These are phyloP conservation scores for Botrytis pseudocinerea DNA, from an alignment of 2,329 filamentous ascomycete genomes.

Conservation along the genomic window DNA sequence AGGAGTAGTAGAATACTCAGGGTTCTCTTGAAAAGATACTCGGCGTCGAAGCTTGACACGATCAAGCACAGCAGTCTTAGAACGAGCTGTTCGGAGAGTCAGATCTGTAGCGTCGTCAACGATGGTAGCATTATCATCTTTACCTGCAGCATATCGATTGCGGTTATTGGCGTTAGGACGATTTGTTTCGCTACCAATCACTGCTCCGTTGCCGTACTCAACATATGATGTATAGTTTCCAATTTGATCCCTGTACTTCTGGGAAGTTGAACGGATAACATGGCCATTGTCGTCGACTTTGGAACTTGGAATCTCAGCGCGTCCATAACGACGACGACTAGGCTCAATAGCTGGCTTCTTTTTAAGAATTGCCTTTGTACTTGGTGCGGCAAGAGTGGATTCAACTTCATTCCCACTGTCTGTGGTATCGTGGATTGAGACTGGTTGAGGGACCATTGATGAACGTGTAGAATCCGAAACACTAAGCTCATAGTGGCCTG, in stretches of 20 bases:
- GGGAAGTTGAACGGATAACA: neutral
- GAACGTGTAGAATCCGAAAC: neutral
- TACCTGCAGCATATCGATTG: neutral
- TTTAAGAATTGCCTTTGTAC: neutral
- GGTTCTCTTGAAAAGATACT: neutral
- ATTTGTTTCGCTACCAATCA: neutral
- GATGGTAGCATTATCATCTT: neutral
- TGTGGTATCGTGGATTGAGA: constrained; percentile 1
- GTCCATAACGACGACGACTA: neutral
- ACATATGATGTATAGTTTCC: neutral
- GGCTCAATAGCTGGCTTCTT: neutral
- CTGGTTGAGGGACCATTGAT: neutral
- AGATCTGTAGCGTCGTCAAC: constrained; percentile 11
- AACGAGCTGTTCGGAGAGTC: constrained; percentile 11
- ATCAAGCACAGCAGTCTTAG: neutral
- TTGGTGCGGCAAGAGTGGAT: neutral
- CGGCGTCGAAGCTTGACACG: neutral
- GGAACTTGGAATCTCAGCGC: neutral
- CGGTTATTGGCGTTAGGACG: neutral
- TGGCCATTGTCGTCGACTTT: neutral
- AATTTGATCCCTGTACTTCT: neutral
- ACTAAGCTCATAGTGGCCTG: neutral
- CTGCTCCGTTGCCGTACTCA: neutral
- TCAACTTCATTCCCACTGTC: constrained; percentile 16
- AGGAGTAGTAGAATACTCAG: neutral